A percentile compares a stretch with the other conserved stretches of the same genome.
Evolutionary conservation across 441 rosid genomes (phyloP).

Genomic region (Euphorbia corollata): DNA sequence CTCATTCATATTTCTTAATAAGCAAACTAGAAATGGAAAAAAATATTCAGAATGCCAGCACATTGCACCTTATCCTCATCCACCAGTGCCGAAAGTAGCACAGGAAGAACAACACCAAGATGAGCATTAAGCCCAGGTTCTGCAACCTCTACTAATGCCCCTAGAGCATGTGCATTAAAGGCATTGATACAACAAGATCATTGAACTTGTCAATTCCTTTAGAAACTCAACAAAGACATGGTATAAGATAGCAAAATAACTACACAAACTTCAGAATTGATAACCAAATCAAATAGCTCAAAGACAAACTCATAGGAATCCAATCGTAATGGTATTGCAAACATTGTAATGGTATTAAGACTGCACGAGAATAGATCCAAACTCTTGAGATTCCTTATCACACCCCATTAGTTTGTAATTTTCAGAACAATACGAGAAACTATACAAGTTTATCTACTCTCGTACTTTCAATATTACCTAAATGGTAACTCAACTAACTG

Average conservation of each 20-base stretch:
- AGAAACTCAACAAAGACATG: too few species aligned
- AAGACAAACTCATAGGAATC: too few species aligned
- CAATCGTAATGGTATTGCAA: too few species aligned
- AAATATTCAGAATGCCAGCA: not conserved
- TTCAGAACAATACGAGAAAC: not conserved
- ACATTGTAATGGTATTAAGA: too few species aligned
- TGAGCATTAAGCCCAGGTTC: constrained; percentile 87
- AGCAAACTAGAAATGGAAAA: not conserved
- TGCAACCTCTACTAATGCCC: constrained; percentile 98
- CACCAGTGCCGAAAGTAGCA: constrained; percentile 89
- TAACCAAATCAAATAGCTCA: too few species aligned
- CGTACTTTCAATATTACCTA: not conserved
- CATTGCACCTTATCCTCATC: constrained; percentile 59
- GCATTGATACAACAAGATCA: constrained; percentile 66
- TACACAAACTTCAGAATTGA: too few species aligned
- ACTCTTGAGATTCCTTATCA: not conserved
- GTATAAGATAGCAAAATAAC: too few species aligned
- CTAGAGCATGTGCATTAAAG: constrained; percentile 96
- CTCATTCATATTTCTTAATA: not conserved
- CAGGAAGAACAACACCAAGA: constrained; percentile 89
- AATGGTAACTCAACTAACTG: not conserved
- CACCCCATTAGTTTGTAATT: not conserved
- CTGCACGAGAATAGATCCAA: not conserved
- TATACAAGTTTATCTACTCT: not conserved
- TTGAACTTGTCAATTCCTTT: too few species aligned